phyloP scores from a whole-genome alignment of 768 basidiomycete species.

The Sistotremastrum suecicum region DNA sequence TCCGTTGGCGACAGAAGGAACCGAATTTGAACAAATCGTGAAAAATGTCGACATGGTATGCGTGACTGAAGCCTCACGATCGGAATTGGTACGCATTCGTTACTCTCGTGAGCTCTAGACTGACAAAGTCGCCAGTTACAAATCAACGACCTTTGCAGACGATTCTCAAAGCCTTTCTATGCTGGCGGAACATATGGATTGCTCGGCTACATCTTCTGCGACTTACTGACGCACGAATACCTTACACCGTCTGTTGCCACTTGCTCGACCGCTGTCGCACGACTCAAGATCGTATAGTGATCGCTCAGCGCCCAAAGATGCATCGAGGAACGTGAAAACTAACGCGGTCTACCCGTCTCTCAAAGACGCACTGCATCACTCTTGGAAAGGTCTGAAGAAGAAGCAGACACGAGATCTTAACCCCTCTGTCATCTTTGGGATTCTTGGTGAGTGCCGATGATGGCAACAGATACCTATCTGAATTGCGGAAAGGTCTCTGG shows the following conservation, averaged over 20 bases:
- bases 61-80: slow-evolving; percentile 62
- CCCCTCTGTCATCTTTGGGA: slow-evolving; percentile 53
- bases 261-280: not conserved
- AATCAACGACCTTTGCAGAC: slow-evolving; percentile 71
- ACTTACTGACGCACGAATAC: slow-evolving; percentile 77
- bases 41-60: slow-evolving; percentile 73
- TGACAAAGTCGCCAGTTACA: slow-evolving; percentile 33
- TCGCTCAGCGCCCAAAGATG: slow-evolving; percentile 45
- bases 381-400: slow-evolving; percentile 57
- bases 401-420: slow-evolving; percentile 76
- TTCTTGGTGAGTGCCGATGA: slow-evolving; percentile 40
- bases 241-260: slow-evolving; percentile 55
- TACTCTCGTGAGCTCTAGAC: slow-evolving; percentile 17
- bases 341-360: slow-evolving; percentile 55
- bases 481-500: slow-evolving; percentile 50
- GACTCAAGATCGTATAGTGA: slow-evolving; percentile 28
- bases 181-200: slow-evolving; percentile 87
- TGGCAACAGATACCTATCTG: not conserved
- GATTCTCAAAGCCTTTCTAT: slow-evolving; percentile 67
- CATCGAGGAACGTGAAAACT: slow-evolving; percentile 42
- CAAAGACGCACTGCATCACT: slow-evolving; percentile 44
- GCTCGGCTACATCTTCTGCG: slow-evolving; percentile 88
- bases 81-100: slow-evolving; percentile 37
- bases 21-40: slow-evolving; percentile 43
- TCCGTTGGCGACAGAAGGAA: slow-evolving; percentile 30